Evolutionary conservation across 441 rosid species (phyloP), one percentile per base, ranked within the genome.

Genomic region (Raphanus hybrid): DNA sequence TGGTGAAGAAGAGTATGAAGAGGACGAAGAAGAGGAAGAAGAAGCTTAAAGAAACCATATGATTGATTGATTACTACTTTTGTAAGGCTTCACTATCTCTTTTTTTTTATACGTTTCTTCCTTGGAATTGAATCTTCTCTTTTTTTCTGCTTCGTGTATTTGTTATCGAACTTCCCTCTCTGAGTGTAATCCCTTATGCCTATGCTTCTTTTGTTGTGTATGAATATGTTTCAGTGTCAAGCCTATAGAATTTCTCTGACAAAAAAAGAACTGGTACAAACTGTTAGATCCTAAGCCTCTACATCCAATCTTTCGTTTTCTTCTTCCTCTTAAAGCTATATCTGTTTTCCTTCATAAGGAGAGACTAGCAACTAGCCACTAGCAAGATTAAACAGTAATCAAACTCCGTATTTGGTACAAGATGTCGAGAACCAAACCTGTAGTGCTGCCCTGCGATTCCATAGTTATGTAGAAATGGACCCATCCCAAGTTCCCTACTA

Each of bases 1-100:
- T 1, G 54, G 54, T n/a, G 54, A 48, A 48, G 54, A 48, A 48
- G 54, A 48, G 54, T 48, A 48, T 48, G 54, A 48, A 7, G 54
- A 48, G 16, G 54, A 48, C 52, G 52, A 43, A n/a, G 54, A 48
- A 48, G 54, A 48, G 54, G 54, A 48, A 48, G 54, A 48, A n/a
- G 54, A 48, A 48, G 54, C 54, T n/a, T 48, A 48, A n/a, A 48
- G 14, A 12, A n/a, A n/a, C 54, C 54, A n/a, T 23, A 23, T 48
- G 16, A 48, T 48, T 23, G 26, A 23, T 23, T 23, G 26, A 23
- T 23, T 23, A 23, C 26, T 23, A 23, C 26, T 23, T 23, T 23
- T 48, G 54, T 48, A 48, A n/a, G 54, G 54, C 16, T 48, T 48
- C 16, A 48, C 16, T 12, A 48, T n/a, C 5, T n/a, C 15, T n/a